Base-by-base conservation (phyloP, 371 early-diverging fungal species). In the Capillidium rhysosporum region DNA sequence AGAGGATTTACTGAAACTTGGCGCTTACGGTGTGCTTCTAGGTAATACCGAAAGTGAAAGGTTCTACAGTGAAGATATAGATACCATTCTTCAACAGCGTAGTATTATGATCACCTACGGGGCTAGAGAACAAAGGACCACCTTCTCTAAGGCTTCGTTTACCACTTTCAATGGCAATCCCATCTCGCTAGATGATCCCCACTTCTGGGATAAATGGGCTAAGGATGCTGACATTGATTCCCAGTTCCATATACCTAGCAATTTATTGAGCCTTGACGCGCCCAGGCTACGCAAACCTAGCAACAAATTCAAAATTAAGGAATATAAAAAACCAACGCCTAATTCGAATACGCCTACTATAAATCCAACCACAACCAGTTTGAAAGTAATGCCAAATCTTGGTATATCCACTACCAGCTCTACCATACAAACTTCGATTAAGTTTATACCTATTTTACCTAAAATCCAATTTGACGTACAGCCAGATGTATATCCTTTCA, bases 131-230 rank as follows among this genome's bases (percentile, higher is more conserved):
- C 69, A 76, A 40, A 79, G 86, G 0, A 83, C 82, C 3, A 79
- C 90, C 24, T 97, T 97, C 70, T 88, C 89, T 38, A 97, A 93
- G 65, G 97, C 97, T 0, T 82, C 88, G 0, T 97, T 97, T 57
- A 76, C 82, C 12, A 69, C 84, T 21, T 70, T 72, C 44, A 66
- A 68, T 56, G 63, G 70, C 3, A 68, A 69, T 41, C 71, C 71
- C 48, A 78, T 88, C 0, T 92, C 91, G 51, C 69, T 97, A 2
- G 84, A 97, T 55, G 97, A 97, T 65, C 95, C 97, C 1, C 76
- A 89, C 56, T 97, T 97, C 65, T 97, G 97, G 97, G 91, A 92
- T 60, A 93, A 93, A 65, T 83, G 92, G 69, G 89, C 94, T 0
- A 71, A 81, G 40, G 78, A 79, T 51, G 88, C 87, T 25, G 69